Evolutionary conservation across 768 basidiomycete genomes (phyloP).

Genomic region (Leccinellum luteum): DNA sequence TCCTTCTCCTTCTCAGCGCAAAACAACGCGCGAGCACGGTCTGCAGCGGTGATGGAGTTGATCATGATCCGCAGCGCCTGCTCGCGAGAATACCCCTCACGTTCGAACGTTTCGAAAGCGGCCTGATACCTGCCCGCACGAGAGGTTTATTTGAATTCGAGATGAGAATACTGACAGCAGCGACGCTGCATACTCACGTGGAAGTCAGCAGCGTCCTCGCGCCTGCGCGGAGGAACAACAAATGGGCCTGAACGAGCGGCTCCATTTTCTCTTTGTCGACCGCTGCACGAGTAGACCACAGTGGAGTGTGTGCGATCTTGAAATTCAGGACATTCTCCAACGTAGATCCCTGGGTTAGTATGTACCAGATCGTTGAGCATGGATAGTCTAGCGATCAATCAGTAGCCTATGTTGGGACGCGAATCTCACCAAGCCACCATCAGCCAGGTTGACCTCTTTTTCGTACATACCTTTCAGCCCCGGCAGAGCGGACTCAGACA

Average conservation of each 20-base stretch:
- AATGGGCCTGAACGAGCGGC: constrained; percentile 54
- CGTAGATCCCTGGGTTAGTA: constrained; percentile 52
- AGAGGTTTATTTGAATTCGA: neutral
- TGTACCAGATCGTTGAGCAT: neutral
- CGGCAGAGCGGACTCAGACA: neutral
- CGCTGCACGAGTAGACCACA: constrained; percentile 73
- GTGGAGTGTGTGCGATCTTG: constrained; percentile 48
- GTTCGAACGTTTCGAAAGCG: constrained; percentile 50
- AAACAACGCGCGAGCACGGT: constrained; percentile 42
- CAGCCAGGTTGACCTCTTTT: constrained; percentile 19
- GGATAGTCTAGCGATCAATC: neutral
- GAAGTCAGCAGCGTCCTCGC: constrained; percentile 64
- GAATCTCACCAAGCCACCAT: constrained; percentile 34
- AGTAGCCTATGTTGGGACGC: neutral
- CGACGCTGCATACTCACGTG: constrained; percentile 44
- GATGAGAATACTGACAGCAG: too few relatives aligned
- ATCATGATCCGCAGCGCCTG: constrained; percentile 50
- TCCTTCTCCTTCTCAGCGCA: constrained; percentile 23
- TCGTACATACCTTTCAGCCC: constrained; percentile 13
- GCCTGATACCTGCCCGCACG: constrained; percentile 58
- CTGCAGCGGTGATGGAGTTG: constrained; percentile 51
- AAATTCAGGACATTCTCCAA: constrained; percentile 50
- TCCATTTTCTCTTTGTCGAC: constrained; percentile 45
- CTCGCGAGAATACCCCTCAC: constrained; percentile 44
- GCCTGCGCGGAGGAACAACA: constrained; percentile 62